Evolutionary conservation across 805 yeast genomes (phyloP), one percentile per base, ranked within the genome.

Genomic region (Pichia nanzhaoensis): DNA sequence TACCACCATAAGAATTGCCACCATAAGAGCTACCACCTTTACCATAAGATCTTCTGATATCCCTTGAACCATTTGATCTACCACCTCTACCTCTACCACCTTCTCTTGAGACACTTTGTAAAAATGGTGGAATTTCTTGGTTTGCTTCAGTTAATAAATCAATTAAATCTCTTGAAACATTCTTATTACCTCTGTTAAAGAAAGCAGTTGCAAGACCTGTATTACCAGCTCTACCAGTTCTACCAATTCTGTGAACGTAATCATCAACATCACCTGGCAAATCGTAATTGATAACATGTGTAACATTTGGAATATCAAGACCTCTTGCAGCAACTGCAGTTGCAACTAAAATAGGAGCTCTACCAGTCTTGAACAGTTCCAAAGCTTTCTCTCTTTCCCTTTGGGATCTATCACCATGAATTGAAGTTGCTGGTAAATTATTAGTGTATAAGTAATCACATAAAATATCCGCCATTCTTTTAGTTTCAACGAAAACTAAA

Each of bases 191-290:
- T 73, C 98, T 85, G 84, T 93, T 93, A 73, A 93, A 87, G 75
- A 93, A 93, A 42, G 99, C 95, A 55, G 97, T 90, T 54, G 99
- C 97, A 59, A 86, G 76, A 85, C 99, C 99, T 51, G 84, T 82
- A 74, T 93, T 93, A 78, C 99, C 99, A 61, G 99, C 99, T 82
- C 99, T 93, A 72, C 99, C 99, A 63, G 99, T 93, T 82, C 99
- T 91, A 80, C 99, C 99, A 65, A 93, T 93, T 75, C 99, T 86
- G 75, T 93, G 99, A 49, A 93, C 99, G 65, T 93, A 93, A 70
- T 93, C 99, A 69, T 93, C 99, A 61, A 93, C 85, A 68, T 93
- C 98, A 64, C 84, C 74, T 67, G 99, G 99, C 67, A 93, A 76
- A 66, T 93, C 99, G 68, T 84, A 93, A 79, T 93, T 93, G 71